Conservation (phyloP, 2,329 filamentous ascomycete species). For the Botryosphaeria dothidea region DNA sequence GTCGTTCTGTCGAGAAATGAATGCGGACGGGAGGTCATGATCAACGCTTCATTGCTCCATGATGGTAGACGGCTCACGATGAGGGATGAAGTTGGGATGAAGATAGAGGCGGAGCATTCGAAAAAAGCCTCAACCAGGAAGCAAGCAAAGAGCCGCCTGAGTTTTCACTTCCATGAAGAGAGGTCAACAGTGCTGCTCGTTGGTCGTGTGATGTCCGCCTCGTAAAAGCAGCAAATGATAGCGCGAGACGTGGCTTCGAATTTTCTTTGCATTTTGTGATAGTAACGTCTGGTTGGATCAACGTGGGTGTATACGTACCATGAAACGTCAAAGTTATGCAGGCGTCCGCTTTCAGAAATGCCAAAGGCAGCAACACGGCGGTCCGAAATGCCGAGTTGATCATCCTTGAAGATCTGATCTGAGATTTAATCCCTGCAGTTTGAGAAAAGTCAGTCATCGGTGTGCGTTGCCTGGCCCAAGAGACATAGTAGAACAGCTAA, state of each 20-base stretch:
- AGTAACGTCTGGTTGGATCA: background rate
- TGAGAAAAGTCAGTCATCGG: too few relatives aligned
- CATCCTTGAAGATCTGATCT: background rate
- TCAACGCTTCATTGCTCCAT: background rate
- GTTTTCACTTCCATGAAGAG: too few relatives aligned
- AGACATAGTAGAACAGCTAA: background rate
- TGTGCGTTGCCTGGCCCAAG: too few relatives aligned
- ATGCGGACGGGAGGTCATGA: background rate
- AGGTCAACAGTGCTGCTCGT: background rate
- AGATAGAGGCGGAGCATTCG: too few relatives aligned
- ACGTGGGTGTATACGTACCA: background rate
- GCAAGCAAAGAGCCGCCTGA: too few relatives aligned
- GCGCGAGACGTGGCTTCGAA: background rate
- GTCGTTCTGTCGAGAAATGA: background rate
- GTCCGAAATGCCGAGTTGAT: background rate
- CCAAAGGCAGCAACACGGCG: background rate
- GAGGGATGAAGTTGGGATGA: too few relatives aligned
- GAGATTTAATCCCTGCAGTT: too few relatives aligned
- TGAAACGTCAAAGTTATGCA: background rate
- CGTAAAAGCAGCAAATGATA: background rate
- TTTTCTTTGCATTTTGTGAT: background rate
- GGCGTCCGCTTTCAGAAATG: background rate
- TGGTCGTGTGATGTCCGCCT: background rate
- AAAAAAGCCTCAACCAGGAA: too few relatives aligned
- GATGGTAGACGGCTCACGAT: background rate